Base-by-base conservation (phyloP, 164 flowering plant genomes). In the Nymphaea colorata region DNA sequence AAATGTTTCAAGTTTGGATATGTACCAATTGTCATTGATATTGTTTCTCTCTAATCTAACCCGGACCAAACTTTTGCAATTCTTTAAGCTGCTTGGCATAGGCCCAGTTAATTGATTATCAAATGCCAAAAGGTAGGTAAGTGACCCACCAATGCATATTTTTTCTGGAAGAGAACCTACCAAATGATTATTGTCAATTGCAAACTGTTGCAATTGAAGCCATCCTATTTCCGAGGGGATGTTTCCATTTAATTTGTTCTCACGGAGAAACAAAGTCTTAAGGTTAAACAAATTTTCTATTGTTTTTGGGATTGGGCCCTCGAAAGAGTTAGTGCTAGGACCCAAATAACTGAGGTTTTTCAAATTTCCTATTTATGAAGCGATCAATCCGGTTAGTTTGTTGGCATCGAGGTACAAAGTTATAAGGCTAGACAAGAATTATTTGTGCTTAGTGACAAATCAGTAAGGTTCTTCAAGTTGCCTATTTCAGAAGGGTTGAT, bases 141-240 rank as follows among this genome's bases (percentile, higher is more conserved):
- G 73, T 6, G 53, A 11, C 43, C 72, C 69, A 2, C 74, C 74
- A 47, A 42, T 45, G 45, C 79, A 76, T 43, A 76, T 65, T 57
- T 55, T 17, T 3, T 76, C 61, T 25, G 80, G 76, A 41, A 75
- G 64, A 8, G 64, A 66, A 17, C 80, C 71, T 14, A 73, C 64
- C 70, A 77, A 72, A 14, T 64, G 67, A 71, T 75, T 77, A 59
- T 44, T 42, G 43, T 71, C 47, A 44, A 77, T 12, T 12, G 70
- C 74, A 18, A 78, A 59, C 42, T 6, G 4, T 61, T 8, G 6
- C n/a, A 78, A 42, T 55, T 62, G 68, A 68, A 75, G 36, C 47
- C 73, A 17, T 7, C 78, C 78, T 51, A 78, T 61, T 57, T 78
- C 75, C 5, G 10, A 43, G 0, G 79, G 81, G 17, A 78, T 61